Conservation (phyloP, 2,329 filamentous ascomycete genomes). For the Sporothrix dimorphospora region DNA sequence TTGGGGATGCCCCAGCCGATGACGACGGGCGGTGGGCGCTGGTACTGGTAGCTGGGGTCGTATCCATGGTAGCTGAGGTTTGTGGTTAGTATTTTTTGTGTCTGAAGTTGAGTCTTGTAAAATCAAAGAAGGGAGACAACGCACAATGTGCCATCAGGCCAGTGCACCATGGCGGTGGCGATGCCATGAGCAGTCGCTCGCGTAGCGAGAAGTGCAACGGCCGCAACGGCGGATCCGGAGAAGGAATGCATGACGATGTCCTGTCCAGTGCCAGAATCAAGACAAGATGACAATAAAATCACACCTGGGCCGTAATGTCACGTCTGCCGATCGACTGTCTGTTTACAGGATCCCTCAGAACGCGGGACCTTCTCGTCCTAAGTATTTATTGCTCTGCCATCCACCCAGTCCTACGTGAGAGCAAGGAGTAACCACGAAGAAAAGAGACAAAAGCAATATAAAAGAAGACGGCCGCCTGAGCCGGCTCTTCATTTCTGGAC, state of each 20-base stretch:
- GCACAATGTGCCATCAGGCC: constrained; percentile 38
- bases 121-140: constrained; percentile 23
- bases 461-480: not conserved
- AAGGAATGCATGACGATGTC: constrained; percentile 1
- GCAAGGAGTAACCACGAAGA: not conserved
- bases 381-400: not conserved
- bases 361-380: not conserved
- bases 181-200: constrained; percentile 37
- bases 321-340: not conserved
- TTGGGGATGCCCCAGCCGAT: constrained; percentile 40
- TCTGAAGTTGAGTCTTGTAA: too few species aligned
- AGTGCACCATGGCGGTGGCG: constrained; percentile 38
- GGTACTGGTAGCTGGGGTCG: constrained; percentile 39
- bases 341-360: not conserved
- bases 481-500: not conserved
- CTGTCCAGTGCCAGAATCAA: not conserved
- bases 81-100: too few species aligned
- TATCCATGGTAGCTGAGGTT: constrained; percentile 39
- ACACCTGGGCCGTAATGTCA: not conserved
- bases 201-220: constrained; percentile 32
- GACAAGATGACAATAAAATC: too few species aligned
- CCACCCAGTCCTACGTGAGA: not conserved
- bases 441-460: not conserved
- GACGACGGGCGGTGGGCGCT: constrained; percentile 37
- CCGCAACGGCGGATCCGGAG: constrained; percentile 14